Conservation (phyloP, 2,329 filamentous ascomycete genomes). For the Botrytis paeoniae region DNA sequence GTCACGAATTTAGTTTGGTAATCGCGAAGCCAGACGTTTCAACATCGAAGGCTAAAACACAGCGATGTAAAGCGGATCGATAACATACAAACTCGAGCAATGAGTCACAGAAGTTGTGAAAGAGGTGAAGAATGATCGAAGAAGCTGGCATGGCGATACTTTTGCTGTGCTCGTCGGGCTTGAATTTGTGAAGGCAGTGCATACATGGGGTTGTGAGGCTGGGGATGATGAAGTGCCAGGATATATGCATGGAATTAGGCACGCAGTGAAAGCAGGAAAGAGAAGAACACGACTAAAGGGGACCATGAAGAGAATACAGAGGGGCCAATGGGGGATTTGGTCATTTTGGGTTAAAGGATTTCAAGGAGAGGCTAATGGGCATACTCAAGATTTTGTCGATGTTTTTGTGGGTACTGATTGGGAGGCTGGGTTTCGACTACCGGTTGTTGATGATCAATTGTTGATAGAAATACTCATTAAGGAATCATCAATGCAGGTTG, state of each 20-base stretch:
- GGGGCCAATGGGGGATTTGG: neutral
- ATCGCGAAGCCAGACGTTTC: neutral
- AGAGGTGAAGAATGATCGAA: neutral
- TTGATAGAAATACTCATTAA: neutral
- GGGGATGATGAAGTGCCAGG: neutral
- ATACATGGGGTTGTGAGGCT: constrained; percentile 1
- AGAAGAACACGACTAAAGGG: neutral
- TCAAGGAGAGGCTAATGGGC: neutral
- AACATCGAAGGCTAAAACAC: neutral
- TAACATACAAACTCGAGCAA: neutral
- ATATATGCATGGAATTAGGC: neutral
- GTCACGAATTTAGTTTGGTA: neutral
- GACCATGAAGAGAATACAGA: neutral
- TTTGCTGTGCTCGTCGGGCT: neutral
- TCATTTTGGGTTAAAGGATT: neutral
- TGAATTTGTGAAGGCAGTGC: neutral
- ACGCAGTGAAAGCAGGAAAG: neutral
- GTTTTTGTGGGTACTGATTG: neutral
- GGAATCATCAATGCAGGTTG: neutral
- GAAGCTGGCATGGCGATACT: neutral
- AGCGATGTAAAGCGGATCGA: neutral
- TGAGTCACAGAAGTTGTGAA: neutral
- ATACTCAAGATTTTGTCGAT: neutral
- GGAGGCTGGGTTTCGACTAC: neutral
- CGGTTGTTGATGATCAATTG: neutral